Conservation (phyloP, 2,329 filamentous ascomycete genomes). For the Colletotrichum falcatum region DNA sequence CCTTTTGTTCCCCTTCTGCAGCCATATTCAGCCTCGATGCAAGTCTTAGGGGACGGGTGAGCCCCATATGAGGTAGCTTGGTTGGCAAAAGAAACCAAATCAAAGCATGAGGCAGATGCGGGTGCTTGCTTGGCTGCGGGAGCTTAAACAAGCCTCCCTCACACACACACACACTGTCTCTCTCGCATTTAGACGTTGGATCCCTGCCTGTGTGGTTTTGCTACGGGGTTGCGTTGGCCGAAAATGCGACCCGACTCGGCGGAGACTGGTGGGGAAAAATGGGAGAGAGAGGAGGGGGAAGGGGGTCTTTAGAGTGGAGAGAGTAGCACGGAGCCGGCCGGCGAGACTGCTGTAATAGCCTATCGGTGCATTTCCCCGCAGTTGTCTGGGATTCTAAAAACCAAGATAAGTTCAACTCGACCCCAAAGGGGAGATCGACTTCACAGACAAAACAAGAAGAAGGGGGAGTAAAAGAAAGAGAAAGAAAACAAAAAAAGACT, state of each 20-base stretch:
- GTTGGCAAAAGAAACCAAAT: conserved; percentile 20
- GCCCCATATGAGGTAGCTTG: too few relatives aligned
- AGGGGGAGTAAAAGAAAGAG: too few relatives aligned
- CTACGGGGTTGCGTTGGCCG: conserved; percentile 37
- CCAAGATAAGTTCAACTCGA: too few relatives aligned
- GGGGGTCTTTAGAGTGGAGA: conserved; percentile 15
- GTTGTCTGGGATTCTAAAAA: neutral
- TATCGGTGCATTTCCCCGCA: conserved; percentile 36
- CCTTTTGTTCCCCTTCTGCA: neutral
- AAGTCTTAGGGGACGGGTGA: conserved; percentile 11
- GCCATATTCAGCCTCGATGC: conserved; percentile 22
- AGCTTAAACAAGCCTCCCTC: neutral
- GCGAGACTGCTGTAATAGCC: neutral
- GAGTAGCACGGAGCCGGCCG: conserved; percentile 34
- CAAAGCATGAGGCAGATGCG: neutral
- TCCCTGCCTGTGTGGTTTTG: conserved; percentile 24
- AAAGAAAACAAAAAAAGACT: too few relatives aligned
- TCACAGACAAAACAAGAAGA: conserved; percentile 25
- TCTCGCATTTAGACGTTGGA: conserved; percentile 4
- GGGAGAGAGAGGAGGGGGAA: too few relatives aligned
- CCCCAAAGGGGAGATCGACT: neutral
- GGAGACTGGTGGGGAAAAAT: neutral
- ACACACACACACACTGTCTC: too few relatives aligned
- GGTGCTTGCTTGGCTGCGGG: conserved; percentile 1
- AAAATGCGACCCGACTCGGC: conserved; percentile 15